Conservation (phyloP, 2,329 filamentous ascomycete genomes). For the Sordariomycetes sp. region DNA sequence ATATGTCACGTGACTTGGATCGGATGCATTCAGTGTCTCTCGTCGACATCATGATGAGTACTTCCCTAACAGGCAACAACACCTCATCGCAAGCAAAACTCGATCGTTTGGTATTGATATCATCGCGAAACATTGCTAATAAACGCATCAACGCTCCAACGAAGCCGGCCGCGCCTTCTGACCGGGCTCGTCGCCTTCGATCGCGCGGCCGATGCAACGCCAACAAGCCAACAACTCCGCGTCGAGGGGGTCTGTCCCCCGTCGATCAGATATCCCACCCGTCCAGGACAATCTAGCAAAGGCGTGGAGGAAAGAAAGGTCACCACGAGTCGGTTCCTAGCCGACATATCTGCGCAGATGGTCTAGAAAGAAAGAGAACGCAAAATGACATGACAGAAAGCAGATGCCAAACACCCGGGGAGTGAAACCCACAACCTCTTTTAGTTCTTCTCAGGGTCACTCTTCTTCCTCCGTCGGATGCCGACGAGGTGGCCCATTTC, state of each 20-base stretch:
- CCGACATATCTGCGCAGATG: not conserved
- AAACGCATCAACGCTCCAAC: not conserved
- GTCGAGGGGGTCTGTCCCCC: not conserved
- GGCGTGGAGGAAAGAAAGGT: not conserved
- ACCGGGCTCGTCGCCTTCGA: not conserved
- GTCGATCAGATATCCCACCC: not conserved
- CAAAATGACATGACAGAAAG: not conserved
- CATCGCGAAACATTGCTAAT: not conserved
- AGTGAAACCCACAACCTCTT: not conserved
- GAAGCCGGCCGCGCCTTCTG: not conserved
- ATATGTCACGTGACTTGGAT: too few relatives aligned
- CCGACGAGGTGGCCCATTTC: conserved; percentile 35
- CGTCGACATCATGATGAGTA: too few relatives aligned
- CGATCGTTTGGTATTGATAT: not conserved
- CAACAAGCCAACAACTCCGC: not conserved
- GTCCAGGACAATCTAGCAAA: not conserved
- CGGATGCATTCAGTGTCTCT: too few relatives aligned
- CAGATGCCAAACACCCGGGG: not conserved
- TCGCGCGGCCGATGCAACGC: not conserved
- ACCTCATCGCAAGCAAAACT: not conserved
- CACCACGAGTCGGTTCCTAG: too few relatives aligned
- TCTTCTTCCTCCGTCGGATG: conserved; percentile 14
- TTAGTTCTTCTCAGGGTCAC: not conserved
- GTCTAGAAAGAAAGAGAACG: not conserved
- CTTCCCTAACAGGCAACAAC: too few relatives aligned